Evolutionary conservation across 163 green algal species (phyloP).

Genomic region (Trebouxia gelatinosa): DNA sequence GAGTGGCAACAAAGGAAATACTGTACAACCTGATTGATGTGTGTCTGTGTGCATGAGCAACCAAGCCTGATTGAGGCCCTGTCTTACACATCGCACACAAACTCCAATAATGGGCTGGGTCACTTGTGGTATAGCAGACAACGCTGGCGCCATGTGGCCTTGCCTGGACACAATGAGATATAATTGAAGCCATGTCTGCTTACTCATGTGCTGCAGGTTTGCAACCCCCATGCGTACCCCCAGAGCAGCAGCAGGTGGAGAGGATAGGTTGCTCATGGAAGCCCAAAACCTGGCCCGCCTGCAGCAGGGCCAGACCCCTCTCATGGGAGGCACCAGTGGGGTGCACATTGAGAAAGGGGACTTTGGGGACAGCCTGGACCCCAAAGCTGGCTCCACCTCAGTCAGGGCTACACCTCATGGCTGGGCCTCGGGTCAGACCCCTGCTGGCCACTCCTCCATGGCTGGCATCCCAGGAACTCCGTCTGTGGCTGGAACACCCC

Average conservation of each 20-base stretch:
- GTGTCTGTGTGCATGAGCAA: background rate
- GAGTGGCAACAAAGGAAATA: background rate
- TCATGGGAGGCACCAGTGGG: constrained; percentile 51
- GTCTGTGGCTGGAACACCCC: constrained; percentile 43
- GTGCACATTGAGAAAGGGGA: constrained; percentile 82
- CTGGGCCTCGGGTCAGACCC: constrained; percentile 5
- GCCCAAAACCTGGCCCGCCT: constrained; percentile 76
- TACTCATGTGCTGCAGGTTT: constrained; percentile 40
- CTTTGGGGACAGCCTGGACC: constrained; percentile 47
- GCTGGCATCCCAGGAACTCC: constrained; percentile 36
- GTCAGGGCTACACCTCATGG: constrained; percentile 56
- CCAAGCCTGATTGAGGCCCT: background rate
- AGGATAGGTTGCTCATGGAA: constrained; percentile 71
- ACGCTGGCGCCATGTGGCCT: background rate
- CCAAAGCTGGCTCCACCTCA: constrained; percentile 69
- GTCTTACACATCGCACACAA: no score
- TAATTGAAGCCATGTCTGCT: background rate
- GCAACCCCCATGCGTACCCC: constrained; percentile 80
- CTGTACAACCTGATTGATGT: background rate
- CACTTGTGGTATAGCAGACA: background rate
- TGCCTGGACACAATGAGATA: background rate
- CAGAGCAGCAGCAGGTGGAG: constrained; percentile 42
- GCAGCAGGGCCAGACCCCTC: constrained; percentile 53
- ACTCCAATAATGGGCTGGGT: no score
- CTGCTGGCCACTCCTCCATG: constrained; percentile 21